Percentiles rank a stretch among this genome's conserved stretches.
These are phyloP conservation scores for Dysphania ambrosioides DNA, from an alignment of 148 eudicot genomes.

Conservation along the genomic window DNA sequence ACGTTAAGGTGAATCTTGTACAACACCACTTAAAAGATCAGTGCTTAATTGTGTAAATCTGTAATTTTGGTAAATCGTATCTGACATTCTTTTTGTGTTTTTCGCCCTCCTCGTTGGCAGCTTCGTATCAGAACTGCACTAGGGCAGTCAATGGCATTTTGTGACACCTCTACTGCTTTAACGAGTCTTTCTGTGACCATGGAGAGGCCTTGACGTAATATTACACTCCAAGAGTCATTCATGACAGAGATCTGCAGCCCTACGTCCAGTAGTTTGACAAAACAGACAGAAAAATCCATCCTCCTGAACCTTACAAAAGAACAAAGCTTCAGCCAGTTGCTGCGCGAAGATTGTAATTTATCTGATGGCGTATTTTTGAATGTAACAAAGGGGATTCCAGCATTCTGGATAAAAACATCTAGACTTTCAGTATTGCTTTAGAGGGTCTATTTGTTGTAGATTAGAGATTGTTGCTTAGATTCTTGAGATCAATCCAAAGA, in stretches of 20 bases:
- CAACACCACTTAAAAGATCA: background rate
- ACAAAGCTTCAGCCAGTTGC: background rate
- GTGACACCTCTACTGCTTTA: slow-evolving; percentile 41
- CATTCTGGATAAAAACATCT: background rate
- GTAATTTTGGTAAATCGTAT: too few species aligned
- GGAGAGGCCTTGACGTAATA: slow-evolving; percentile 17
- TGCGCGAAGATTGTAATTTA: background rate
- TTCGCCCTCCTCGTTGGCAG: slow-evolving; percentile 38
- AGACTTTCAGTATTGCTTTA: background rate
- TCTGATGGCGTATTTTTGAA: background rate
- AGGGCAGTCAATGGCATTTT: slow-evolving; percentile 45
- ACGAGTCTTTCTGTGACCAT: slow-evolving; percentile 26
- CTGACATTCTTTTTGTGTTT: background rate
- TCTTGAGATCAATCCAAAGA: background rate
- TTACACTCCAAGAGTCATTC: slow-evolving; percentile 5
- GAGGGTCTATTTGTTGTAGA: slow-evolving; percentile 22
- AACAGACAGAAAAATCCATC: background rate
- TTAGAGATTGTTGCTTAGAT: slow-evolving; percentile 20
- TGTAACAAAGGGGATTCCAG: slow-evolving; percentile 3
- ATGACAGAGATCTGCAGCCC: slow-evolving; percentile 13
- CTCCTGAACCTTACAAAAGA: background rate
- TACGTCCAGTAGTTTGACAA: background rate
- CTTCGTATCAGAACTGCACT: slow-evolving; percentile 72
- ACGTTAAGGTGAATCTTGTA: slow-evolving; percentile 63
- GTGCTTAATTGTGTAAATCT: background rate